Conservation (phyloP, 2,329 filamentous ascomycete genomes). For the Stemphylium beticola region DNA sequence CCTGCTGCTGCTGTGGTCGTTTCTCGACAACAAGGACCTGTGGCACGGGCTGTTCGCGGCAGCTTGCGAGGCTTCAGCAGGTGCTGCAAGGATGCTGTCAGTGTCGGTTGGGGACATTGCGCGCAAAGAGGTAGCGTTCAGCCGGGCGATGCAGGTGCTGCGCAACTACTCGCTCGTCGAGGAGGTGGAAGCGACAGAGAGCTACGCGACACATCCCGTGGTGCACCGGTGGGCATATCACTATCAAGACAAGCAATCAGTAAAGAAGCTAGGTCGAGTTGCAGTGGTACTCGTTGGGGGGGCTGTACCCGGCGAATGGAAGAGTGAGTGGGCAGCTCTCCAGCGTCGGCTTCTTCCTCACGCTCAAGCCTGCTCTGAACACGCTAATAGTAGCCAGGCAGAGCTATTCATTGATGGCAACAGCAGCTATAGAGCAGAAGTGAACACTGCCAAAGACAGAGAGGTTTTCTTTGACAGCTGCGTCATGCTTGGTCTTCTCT, state of each 20-base stretch:
- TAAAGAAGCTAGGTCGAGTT: conserved; percentile 12
- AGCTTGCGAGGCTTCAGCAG: conserved; percentile 4
- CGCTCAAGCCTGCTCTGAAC: conserved; percentile 10
- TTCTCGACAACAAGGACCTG: conserved; percentile 32
- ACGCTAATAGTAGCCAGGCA: no score
- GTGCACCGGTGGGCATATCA: conserved; percentile 24
- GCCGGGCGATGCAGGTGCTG: conserved; percentile 24
- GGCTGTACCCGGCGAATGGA: conserved; percentile 12
- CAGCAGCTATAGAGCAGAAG: no score
- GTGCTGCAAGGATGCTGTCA: conserved; percentile 12
- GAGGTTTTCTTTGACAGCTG: conserved; percentile 15
- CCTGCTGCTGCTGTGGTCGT: conserved; percentile 39
- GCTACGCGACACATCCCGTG: conserved; percentile 28
- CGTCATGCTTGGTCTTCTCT: conserved; percentile 16
- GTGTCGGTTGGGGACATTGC: conserved; percentile 20
- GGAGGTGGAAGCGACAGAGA: conserved; percentile 11
- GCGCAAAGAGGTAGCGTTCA: conserved; percentile 23
- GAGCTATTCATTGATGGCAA: background rate
- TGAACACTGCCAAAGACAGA: background rate
- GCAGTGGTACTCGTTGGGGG: conserved; percentile 18
- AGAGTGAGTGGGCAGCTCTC: conserved; percentile 10
- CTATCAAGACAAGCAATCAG: conserved; percentile 19
- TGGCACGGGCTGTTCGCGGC: conserved; percentile 33
- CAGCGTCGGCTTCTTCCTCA: conserved; percentile 30
- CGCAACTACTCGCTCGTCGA: conserved; percentile 35